phyloP scores from a whole-genome alignment of 495 filamentous ascomycete species.

The Thozetella sp. region DNA sequence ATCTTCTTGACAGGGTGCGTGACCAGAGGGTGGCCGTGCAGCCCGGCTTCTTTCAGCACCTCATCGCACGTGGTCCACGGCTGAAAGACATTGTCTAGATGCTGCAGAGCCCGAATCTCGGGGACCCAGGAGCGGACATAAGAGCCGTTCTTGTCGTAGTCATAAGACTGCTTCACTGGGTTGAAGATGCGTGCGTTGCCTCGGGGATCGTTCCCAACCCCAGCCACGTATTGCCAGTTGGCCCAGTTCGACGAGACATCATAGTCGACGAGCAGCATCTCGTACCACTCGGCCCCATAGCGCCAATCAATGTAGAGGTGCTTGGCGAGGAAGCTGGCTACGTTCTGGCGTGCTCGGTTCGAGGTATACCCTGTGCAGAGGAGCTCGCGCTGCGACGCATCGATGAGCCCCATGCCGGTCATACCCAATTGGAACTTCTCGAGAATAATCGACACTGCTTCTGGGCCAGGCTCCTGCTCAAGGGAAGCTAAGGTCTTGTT shows the following conservation, averaged over 20 bases:
- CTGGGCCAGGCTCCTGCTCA: conserved; percentile 27
- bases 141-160: conserved; percentile 67
- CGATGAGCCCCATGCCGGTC: conserved; percentile 71
- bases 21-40: conserved; percentile 51
- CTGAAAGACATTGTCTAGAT: conserved; percentile 61
- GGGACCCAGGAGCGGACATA: conserved; percentile 69
- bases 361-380: conserved; percentile 72
- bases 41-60: conserved; percentile 48
- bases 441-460: conserved; percentile 34
- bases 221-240: conserved; percentile 76
- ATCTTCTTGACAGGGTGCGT: conserved; percentile 60
- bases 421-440: conserved; percentile 59
- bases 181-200: conserved; percentile 69
- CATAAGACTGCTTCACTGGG: conserved; percentile 69
- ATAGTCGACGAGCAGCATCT: conserved; percentile 68
- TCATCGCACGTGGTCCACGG: conserved; percentile 58
- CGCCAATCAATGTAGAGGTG: conserved; percentile 76
- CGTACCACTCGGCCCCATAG: conserved; percentile 78
- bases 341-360: conserved; percentile 72
- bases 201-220: conserved; percentile 74
- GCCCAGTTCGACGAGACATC: conserved; percentile 74
- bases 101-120: conserved; percentile 54
- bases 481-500: conserved; percentile 9
- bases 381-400: conserved; percentile 69
- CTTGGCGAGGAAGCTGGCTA: conserved; percentile 69